These are phyloP conservation scores for Cladosporium sp. DNA, from an alignment of 2,329 filamentous ascomycete species.

Conservation along the genomic window DNA sequence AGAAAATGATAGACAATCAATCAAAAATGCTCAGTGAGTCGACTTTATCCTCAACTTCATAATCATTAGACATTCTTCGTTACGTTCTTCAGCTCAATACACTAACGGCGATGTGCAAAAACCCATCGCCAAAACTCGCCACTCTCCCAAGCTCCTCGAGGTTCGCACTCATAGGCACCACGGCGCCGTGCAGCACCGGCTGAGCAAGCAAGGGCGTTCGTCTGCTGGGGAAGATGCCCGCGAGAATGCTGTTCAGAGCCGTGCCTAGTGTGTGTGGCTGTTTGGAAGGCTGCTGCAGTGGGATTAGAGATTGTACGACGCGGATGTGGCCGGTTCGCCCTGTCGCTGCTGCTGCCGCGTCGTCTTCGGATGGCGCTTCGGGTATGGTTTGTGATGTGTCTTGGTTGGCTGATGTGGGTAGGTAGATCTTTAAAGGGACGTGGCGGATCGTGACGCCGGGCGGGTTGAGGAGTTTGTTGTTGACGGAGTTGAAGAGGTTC, in stretches of 20 bases:
- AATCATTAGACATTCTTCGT: neutral
- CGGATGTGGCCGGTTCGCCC: conserved; percentile 38
- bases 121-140: conserved; percentile 87
- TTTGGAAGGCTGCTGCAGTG: conserved; percentile 40
- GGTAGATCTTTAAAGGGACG: conserved; percentile 84
- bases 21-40: too few species aligned
- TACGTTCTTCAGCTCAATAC: conserved; percentile 53
- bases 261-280: conserved; percentile 69
- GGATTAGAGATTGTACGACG: conserved; percentile 69
- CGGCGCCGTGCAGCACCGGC: conserved; percentile 79
- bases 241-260: conserved; percentile 70
- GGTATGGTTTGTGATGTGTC: conserved; percentile 31
- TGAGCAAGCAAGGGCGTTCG: conserved; percentile 79
- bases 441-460: conserved; percentile 68
- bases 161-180: conserved; percentile 73
- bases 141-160: conserved; percentile 79
- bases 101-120: conserved; percentile 76
- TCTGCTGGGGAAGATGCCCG: conserved; percentile 80
- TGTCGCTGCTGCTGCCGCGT: conserved; percentile 24
- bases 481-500: conserved; percentile 66
- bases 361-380: conserved; percentile 18
- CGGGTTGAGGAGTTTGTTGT: conserved; percentile 71
- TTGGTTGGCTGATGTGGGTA: conserved; percentile 52
- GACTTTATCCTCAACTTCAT: neutral
- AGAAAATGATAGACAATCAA: too few species aligned